Evolutionary conservation across 176 grass and related monocot genomes (phyloP).

Genomic region (Cenchrus purpureus): DNA sequence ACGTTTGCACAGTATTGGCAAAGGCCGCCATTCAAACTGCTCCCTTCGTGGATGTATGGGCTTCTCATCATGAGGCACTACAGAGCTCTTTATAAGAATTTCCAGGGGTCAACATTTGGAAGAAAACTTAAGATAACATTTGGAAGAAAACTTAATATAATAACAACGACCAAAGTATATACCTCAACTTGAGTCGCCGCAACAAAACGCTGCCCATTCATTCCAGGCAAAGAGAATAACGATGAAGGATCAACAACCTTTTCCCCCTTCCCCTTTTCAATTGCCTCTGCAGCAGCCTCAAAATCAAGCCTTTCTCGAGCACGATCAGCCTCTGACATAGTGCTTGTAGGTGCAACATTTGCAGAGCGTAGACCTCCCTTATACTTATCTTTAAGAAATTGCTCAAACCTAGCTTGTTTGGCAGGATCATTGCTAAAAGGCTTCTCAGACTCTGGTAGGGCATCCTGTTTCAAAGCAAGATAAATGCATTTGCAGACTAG

Average conservation of each 20-base stretch:
- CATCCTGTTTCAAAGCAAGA: conserved; percentile 61
- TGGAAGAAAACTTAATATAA: conserved; percentile 10
- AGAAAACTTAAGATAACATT: conserved; percentile 11
- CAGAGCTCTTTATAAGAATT: conserved; percentile 50
- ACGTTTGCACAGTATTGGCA: conserved; percentile 90
- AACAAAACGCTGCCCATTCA: conserved; percentile 70
- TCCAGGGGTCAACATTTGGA: conserved; percentile 40
- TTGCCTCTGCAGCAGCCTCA: conserved; percentile 88
- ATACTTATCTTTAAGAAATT: conserved; percentile 91
- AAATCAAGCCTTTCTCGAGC: conserved; percentile 92
- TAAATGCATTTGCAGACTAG: conserved; percentile 32
- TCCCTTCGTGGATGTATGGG: conserved; percentile 63
- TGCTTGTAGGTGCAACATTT: conserved; percentile 41
- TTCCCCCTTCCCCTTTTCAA: conserved; percentile 71
- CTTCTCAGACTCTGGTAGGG: conserved; percentile 60
- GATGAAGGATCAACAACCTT: conserved; percentile 49
- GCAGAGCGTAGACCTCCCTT: conserved; percentile 76
- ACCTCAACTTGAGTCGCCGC: conserved; percentile 70
- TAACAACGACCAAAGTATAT: conserved; percentile 25
- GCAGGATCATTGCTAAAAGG: conserved; percentile 83
- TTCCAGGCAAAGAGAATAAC: conserved; percentile 47
- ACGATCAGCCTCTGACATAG: conserved; percentile 79
- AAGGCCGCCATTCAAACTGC: conserved; percentile 84
- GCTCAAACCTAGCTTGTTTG: conserved; percentile 90
- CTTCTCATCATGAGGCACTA: conserved; percentile 54